These are phyloP conservation scores for Didymella pinodella DNA, from an alignment of 2,329 filamentous ascomycete genomes.

Conservation along the genomic window DNA sequence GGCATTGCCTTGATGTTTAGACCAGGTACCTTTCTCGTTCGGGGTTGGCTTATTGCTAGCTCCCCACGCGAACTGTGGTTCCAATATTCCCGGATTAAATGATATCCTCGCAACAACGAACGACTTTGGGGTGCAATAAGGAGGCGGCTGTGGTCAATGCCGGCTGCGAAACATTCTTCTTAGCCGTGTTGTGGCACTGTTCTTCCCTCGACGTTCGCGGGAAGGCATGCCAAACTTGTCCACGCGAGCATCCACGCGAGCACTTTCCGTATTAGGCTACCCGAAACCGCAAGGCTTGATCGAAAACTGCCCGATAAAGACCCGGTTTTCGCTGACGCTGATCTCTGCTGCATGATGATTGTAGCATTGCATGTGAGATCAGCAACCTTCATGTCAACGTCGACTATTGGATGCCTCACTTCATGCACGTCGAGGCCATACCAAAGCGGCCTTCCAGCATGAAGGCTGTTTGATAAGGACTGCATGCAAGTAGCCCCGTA, in stretches of 20 bases:
- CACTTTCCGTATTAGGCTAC: conserved; percentile 16
- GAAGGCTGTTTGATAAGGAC: too few species aligned
- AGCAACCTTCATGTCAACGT: background rate
- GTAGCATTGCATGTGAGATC: conserved; percentile 1
- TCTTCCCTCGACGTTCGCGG: background rate
- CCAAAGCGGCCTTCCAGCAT: too few species aligned
- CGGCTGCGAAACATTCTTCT: accelerated
- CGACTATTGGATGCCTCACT: too few species aligned
- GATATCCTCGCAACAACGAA: background rate
- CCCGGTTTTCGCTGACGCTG: conserved; percentile 1
- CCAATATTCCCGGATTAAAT: background rate
- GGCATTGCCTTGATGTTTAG: conserved; percentile 1
- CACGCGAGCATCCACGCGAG: conserved; percentile 26
- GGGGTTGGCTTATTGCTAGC: conserved; percentile 11
- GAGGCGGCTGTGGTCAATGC: background rate
- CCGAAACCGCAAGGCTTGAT: conserved; percentile 5
- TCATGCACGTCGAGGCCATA: too few species aligned
- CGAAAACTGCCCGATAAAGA: background rate
- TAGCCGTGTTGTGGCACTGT: background rate
- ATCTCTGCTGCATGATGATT: background rate
- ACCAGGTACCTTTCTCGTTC: conserved; percentile 6
- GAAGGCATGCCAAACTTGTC: background rate
- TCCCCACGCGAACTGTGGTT: conserved; percentile 17
- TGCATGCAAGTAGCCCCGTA: too few species aligned
- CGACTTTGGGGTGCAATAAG: background rate